Evolutionary conservation across 768 basidiomycete genomes (phyloP).

Genomic region (Hemileccinum rubropunctum): DNA sequence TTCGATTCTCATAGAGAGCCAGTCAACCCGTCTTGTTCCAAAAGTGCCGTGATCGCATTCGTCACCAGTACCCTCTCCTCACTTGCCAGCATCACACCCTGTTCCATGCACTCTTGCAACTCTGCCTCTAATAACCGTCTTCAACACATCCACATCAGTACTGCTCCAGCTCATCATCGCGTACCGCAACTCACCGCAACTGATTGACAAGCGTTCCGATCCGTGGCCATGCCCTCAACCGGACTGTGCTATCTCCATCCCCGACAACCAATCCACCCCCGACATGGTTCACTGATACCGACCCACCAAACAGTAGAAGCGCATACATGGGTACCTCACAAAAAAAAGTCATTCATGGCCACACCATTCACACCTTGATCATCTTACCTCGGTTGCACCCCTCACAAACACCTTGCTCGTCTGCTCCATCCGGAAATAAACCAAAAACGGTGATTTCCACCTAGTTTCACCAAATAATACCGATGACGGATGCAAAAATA

Average conservation of each 20-base stretch:
- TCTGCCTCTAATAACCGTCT: constrained; percentile 72
- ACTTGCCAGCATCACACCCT: constrained; percentile 46
- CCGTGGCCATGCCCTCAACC: constrained; percentile 80
- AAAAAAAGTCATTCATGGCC: background rate
- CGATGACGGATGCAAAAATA: constrained; percentile 83
- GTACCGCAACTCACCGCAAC: constrained; percentile 51
- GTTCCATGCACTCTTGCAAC: constrained; percentile 62
- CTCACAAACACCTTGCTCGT: constrained; percentile 84
- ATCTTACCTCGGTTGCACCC: constrained; percentile 78
- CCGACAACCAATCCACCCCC: constrained; percentile 71
- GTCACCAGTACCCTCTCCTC: constrained; percentile 54
- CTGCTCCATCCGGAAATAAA: constrained; percentile 80
- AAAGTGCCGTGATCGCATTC: constrained; percentile 40
- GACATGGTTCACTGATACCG: constrained; percentile 74
- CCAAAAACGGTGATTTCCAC: constrained; percentile 78
- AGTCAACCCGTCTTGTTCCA: constrained; percentile 37
- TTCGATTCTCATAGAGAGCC: too few species aligned
- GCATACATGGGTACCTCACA: constrained; percentile 82
- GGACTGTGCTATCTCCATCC: constrained; percentile 50
- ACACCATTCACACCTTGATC: background rate
- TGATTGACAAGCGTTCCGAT: constrained; percentile 90
- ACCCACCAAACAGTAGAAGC: constrained; percentile 80
- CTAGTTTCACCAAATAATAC: constrained; percentile 68
- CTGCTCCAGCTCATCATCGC: background rate
- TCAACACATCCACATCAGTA: background rate